These are phyloP conservation scores for Ceriops tagal DNA, from an alignment of 345 rosid genomes.

Conservation along the genomic window DNA sequence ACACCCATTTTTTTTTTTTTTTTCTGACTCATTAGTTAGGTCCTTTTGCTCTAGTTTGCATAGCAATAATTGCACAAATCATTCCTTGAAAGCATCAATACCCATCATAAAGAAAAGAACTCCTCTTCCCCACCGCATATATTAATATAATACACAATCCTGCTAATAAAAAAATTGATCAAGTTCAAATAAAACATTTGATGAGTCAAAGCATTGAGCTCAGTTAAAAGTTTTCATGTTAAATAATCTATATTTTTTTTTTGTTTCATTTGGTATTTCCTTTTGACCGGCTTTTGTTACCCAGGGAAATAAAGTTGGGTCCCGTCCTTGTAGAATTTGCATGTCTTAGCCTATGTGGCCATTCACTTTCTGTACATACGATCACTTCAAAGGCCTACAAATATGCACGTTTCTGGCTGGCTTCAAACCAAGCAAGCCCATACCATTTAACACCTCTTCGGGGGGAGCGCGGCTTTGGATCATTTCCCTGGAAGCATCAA, in stretches of 20 bases:
- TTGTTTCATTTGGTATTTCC: slow-evolving; percentile 4
- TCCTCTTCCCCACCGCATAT: slow-evolving; percentile 13
- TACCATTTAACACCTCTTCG: slow-evolving; percentile 8
- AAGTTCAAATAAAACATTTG: slow-evolving; percentile 4
- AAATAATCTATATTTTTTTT: background rate
- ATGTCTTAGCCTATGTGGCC: slow-evolving; percentile 34
- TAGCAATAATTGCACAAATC: slow-evolving; percentile 32
- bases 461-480: background rate
- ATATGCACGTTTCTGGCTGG: slow-evolving; percentile 8
- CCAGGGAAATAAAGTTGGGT: slow-evolving; percentile 13
- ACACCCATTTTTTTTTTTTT: background rate
- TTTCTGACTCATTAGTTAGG: slow-evolving; percentile 21
- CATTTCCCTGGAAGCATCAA: slow-evolving; percentile 26
- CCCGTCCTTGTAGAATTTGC: slow-evolving; percentile 27
- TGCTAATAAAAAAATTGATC: slow-evolving; percentile 6
- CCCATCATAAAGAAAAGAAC: slow-evolving; percentile 9
- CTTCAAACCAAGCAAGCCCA: slow-evolving; percentile 17
- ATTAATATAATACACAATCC: background rate
- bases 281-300: slow-evolving; percentile 17
- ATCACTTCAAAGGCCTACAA: slow-evolving; percentile 7
- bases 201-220: slow-evolving; percentile 6
- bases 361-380: slow-evolving; percentile 24
- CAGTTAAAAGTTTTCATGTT: slow-evolving; percentile 7
- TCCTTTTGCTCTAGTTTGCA: slow-evolving; percentile 22
- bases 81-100: slow-evolving; percentile 20